These are phyloP conservation scores for Boletus vinaceobasis DNA, from an alignment of 768 basidiomycete species.

Conservation along the genomic window DNA sequence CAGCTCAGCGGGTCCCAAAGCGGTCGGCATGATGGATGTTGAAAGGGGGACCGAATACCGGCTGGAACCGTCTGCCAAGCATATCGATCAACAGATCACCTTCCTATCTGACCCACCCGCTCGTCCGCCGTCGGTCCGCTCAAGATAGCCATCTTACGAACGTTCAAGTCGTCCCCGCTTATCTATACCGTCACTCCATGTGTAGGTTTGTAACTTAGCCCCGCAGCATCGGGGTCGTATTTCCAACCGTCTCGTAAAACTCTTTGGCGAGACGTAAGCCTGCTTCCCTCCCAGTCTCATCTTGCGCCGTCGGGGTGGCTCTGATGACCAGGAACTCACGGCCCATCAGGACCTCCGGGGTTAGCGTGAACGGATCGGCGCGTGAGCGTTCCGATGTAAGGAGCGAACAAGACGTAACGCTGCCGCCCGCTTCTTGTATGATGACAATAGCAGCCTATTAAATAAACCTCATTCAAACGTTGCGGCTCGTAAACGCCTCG, in stretches of 20 bases:
- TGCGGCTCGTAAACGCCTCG: background rate
- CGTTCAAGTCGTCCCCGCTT: background rate
- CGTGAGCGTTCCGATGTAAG: conserved; percentile 34
- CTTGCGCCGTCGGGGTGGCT: conserved; percentile 55
- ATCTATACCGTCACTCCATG: background rate
- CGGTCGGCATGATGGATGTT: conserved; percentile 28
- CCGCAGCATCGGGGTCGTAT: conserved; percentile 49
- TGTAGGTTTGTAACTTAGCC: background rate
- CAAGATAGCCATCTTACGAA: background rate
- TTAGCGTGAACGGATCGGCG: conserved; percentile 51
- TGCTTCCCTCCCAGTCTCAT: conserved; percentile 61
- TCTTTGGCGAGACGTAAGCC: conserved; percentile 78
- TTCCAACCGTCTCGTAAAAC: conserved; percentile 76
- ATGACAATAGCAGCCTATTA: conserved; percentile 79
- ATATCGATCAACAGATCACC: background rate
- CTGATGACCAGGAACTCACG: conserved; percentile 78
- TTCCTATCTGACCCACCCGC: background rate
- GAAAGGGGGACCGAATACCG: background rate
- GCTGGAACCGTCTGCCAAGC: background rate
- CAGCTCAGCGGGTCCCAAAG: conserved; percentile 43
- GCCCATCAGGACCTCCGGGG: conserved; percentile 67
- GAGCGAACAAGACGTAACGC: conserved; percentile 59
- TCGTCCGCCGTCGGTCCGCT: background rate
- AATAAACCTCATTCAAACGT: background rate
- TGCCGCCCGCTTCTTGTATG: conserved; percentile 81